Conservation (phyloP, 441 rosid species). For the Mallotus repandus region DNA sequence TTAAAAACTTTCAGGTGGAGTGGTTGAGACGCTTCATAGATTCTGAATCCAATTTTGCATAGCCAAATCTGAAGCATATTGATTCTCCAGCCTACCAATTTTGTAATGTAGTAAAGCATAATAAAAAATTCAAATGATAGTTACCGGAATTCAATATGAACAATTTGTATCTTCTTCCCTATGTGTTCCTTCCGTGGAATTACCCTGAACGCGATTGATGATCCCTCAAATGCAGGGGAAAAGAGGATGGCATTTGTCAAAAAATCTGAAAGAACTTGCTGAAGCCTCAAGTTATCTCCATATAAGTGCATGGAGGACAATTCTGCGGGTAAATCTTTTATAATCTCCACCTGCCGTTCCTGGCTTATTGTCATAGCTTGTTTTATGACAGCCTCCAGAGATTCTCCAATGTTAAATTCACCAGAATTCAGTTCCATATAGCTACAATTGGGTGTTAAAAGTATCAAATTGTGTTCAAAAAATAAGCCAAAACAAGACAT, state of each 20-base stretch:
- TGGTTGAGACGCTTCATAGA: neutral
- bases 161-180: conserved; percentile 56
- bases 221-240: conserved; percentile 55
- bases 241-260: conserved; percentile 52
- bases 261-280: conserved; percentile 75
- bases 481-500: too few species aligned
- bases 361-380: conserved; percentile 62
- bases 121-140: conserved; percentile 4
- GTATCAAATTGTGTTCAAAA: too few species aligned
- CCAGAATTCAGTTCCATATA: conserved; percentile 46
- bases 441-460: conserved; percentile 33
- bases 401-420: conserved; percentile 65
- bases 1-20: neutral
- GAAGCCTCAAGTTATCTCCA: conserved; percentile 78
- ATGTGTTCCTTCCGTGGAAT: conserved; percentile 47
- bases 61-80: neutral
- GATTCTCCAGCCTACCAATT: neutral
- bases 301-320: conserved; percentile 50
- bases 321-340: conserved; percentile 49
- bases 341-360: conserved; percentile 53
- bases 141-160: conserved; percentile 75
- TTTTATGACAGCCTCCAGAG: conserved; percentile 52
- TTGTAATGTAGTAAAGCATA: neutral
- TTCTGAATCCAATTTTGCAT: neutral
- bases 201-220: conserved; percentile 51